Conservation (phyloP, 2,329 filamentous ascomycete species). For the Botrytis pseudocinerea region DNA sequence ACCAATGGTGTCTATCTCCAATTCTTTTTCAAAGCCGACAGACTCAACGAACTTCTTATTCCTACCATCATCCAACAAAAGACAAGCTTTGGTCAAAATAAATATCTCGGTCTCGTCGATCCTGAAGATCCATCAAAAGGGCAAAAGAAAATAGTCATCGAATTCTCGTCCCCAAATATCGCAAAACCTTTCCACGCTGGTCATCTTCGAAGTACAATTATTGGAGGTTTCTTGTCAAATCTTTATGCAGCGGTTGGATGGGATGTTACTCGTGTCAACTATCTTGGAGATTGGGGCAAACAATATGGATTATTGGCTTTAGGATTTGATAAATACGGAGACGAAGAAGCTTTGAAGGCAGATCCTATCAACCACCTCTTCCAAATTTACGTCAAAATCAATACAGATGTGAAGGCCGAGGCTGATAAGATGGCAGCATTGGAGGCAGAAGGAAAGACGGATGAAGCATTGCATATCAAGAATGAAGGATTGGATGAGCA, state of each 20-base stretch:
- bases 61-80: conserved; percentile 67
- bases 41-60: conserved; percentile 65
- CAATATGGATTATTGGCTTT: conserved; percentile 69
- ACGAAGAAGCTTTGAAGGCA: conserved; percentile 66
- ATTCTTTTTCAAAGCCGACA: conserved; percentile 76
- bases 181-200: conserved; percentile 79
- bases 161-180: conserved; percentile 85
- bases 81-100: conserved; percentile 63
- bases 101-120: conserved; percentile 60
- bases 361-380: conserved; percentile 83
- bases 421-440: conserved; percentile 61
- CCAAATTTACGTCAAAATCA: conserved; percentile 78
- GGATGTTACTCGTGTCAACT: conserved; percentile 72
- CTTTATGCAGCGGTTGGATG: conserved; percentile 68
- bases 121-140: conserved; percentile 55
- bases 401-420: conserved; percentile 61
- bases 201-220: conserved; percentile 74
- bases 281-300: conserved; percentile 78
- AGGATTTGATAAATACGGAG: conserved; percentile 73
- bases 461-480: conserved; percentile 51
- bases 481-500: conserved; percentile 68
- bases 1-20: conserved; percentile 69
- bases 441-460: conserved; percentile 43
- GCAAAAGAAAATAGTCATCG: conserved; percentile 62
- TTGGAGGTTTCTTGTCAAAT: conserved; percentile 71